Base-by-base conservation (phyloP, 345 rosid genomes). In the Melastoma malabathricum region DNA sequence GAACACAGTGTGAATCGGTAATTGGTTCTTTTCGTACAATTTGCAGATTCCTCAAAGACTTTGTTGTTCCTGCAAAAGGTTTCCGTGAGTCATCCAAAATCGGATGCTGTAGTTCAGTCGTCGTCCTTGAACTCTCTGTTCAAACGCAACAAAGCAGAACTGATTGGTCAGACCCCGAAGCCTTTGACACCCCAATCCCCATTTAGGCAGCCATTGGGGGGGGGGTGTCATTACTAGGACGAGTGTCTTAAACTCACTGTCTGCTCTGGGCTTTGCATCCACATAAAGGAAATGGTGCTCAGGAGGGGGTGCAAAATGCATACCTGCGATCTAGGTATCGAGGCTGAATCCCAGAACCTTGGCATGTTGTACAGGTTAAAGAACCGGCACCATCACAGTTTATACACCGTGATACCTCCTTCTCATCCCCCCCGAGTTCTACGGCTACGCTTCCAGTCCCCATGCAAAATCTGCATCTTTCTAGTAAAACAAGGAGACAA, bases 251-350 rank as follows among this genome's bases (percentile, higher is more conserved):
- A 22, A 22, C 25, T 22, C 25, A 4, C 25, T 12, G 12, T 34
- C 41, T 34, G 12, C 12, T 9, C 41, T 12, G 12, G 41, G 41
- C 41, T 6, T 34, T 34, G 41, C 2, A 34, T 7, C 12, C 1
- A 34, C 41, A 29, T 20, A 46, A 47, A 47, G 23, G 18, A 44
- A 34, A 34, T 45, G 38, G 27, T 31, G 46, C 18, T 31, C 0
- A 1, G 48, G 18, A 4, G 34, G 43, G 25, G 25, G 7, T 41
- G 17, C 13, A 3, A 4, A 27, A 56, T 7, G 15, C 63, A 29
- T 69, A 84, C 93, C 98, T 87, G 79, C 96, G 89, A 64, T 92
- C 98, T 48, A 92, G 96, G 75, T 84, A 92, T 18, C 98, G 83
- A 50, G 96, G 98, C 68, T 92, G 98, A 75, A 87, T 81, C 52